phyloP scores from a whole-genome alignment of 345 rosid genomes.

The Erysimum cheiranthoides region DNA sequence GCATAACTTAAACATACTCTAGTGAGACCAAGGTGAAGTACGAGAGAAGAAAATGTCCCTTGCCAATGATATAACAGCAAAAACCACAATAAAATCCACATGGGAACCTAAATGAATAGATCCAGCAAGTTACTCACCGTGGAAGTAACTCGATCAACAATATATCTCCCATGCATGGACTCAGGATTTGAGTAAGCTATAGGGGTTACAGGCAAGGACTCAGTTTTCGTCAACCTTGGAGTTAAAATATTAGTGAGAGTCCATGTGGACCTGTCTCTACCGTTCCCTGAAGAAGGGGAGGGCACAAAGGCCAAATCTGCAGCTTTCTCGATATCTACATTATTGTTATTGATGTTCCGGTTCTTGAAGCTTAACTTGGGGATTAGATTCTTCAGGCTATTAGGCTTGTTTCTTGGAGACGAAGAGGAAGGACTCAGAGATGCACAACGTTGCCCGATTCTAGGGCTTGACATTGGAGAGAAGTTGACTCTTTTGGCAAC shows the following conservation, averaged over 20 bases:
- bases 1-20: constrained; percentile 25
- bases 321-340: constrained; percentile 77
- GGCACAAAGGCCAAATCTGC: constrained; percentile 66
- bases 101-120: constrained; percentile 14
- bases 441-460: constrained; percentile 41
- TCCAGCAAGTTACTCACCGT: constrained; percentile 50
- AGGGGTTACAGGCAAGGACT: constrained; percentile 77
- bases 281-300: constrained; percentile 52
- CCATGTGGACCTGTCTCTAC: constrained; percentile 59
- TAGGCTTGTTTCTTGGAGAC: constrained; percentile 56
- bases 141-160: constrained; percentile 50
- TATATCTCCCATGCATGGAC: constrained; percentile 75
- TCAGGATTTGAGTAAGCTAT: constrained; percentile 85
- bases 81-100: constrained; percentile 25
- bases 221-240: constrained; percentile 58
- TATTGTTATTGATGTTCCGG: constrained; percentile 50
- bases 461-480: constrained; percentile 81
- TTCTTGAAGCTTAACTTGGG: constrained; percentile 81
- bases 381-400: constrained; percentile 59
- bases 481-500: constrained; percentile 77
- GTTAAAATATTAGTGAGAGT: constrained; percentile 67
- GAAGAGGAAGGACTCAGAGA: constrained; percentile 49
- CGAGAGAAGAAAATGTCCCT: constrained; percentile 19
- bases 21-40: constrained; percentile 8
- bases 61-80: constrained; percentile 27